These are phyloP conservation scores for Nematodospora valgi DNA, from an alignment of 805 yeast genomes.

Conservation along the genomic window DNA sequence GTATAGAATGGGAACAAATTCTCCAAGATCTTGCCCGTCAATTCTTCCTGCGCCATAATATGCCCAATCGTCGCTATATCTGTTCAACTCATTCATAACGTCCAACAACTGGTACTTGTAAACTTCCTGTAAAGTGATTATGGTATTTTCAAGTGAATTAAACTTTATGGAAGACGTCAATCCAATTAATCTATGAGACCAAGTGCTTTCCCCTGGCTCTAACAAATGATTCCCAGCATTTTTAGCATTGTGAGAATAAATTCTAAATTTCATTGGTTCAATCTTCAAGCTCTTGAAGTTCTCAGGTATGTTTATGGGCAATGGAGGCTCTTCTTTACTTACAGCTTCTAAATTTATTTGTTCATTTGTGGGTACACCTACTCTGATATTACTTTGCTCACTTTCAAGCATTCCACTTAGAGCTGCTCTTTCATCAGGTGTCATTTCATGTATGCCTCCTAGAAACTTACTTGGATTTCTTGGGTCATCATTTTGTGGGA, in stretches of 20 bases:
- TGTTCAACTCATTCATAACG: slow-evolving; percentile 25
- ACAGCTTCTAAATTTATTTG: slow-evolving; percentile 1
- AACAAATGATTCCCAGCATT: slow-evolving; percentile 23
- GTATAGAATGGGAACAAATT: slow-evolving; percentile 32
- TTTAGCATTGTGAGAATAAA: slow-evolving; percentile 36
- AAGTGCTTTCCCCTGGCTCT: slow-evolving; percentile 23
- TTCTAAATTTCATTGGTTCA: slow-evolving; percentile 21
- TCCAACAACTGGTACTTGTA: slow-evolving; percentile 33
- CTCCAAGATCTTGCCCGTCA: slow-evolving; percentile 26
- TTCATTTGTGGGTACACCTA: slow-evolving; percentile 8
- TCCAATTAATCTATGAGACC: slow-evolving; percentile 20
- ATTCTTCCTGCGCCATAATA: slow-evolving; percentile 30
- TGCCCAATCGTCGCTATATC: slow-evolving; percentile 22
- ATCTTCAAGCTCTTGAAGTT: too few species aligned
- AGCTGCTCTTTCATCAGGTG: slow-evolving; percentile 14
- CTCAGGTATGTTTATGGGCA: slow-evolving; percentile 14
- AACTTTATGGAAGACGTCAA: slow-evolving; percentile 23
- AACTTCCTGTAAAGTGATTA: slow-evolving; percentile 41
- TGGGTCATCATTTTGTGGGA: too few species aligned
- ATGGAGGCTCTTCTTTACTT: slow-evolving; percentile 7
- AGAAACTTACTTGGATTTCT: slow-evolving; percentile 19
- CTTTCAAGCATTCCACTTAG: slow-evolving; percentile 4
- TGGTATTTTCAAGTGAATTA: slow-evolving; percentile 19
- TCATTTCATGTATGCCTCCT: slow-evolving; percentile 20
- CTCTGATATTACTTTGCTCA: background rate